Conservation (phyloP, 108 stramenopile genomes). For the Craspedostauros australis region DNA sequence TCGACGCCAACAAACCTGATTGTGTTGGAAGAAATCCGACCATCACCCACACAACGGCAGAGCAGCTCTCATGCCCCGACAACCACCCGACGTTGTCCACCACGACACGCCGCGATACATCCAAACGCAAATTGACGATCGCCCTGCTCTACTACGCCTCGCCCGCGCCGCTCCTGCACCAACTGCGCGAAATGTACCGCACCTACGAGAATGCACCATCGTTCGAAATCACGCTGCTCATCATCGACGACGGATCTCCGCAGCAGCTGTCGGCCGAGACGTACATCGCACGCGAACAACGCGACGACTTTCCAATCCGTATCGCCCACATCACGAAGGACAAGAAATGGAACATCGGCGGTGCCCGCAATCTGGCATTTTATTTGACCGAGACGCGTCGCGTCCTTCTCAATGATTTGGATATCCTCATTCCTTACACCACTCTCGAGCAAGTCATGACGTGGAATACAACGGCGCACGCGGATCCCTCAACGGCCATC, state of each 20-base stretch:
- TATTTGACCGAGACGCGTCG: conserved; percentile 11
- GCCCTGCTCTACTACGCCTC: conserved; percentile 20
- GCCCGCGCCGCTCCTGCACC: conserved; percentile 18
- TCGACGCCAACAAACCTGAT: too few relatives aligned
- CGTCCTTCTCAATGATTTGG: conserved; percentile 16
- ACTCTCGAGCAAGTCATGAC: conserved; percentile 5
- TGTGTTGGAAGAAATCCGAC: conserved; percentile 5
- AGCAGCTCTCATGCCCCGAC: too few relatives aligned
- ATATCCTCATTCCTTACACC: conserved; percentile 11
- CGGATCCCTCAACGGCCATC: neutral
- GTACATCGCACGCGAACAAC: conserved; percentile 1
- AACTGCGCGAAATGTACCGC: conserved; percentile 8
- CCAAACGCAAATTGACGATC: conserved; percentile 19
- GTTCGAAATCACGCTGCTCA: conserved; percentile 15
- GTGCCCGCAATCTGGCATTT: conserved; percentile 27
- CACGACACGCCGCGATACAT: neutral
- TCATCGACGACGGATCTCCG: conserved; percentile 24
- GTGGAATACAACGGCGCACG: conserved; percentile 3
- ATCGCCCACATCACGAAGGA: conserved; percentile 12
- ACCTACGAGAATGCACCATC: too few relatives aligned
- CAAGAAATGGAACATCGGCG: conserved; percentile 20
- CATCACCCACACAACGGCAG: neutral
- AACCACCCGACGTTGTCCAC: too few relatives aligned
- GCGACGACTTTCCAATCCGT: conserved; percentile 2
- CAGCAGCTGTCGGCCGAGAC: conserved; percentile 9